Evolutionary conservation across 1,284 basidiomycete species (phyloP).

Genomic region (Papiliotrema fonsecae): DNA sequence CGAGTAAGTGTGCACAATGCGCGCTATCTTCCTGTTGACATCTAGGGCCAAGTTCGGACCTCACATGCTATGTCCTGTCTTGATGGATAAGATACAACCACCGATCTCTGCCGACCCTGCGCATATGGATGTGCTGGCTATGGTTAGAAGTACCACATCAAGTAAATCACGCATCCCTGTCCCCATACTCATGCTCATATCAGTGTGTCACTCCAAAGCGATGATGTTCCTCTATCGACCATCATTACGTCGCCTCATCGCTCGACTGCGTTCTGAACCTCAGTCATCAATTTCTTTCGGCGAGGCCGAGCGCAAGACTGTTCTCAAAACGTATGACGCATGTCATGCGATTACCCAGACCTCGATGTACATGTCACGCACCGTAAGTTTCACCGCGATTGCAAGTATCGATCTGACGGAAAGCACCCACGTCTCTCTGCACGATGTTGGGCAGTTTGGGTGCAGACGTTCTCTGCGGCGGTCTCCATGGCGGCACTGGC

Average conservation of each 20-base stretch:
- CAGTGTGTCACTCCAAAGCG: conserved; percentile 38
- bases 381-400: conserved; percentile 9
- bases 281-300: conserved; percentile 15
- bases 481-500: conserved; percentile 40
- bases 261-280: conserved; percentile 19
- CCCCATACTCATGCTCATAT: conserved; percentile 10
- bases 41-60: conserved; percentile 7
- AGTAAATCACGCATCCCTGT: conserved; percentile 7
- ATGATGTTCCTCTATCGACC: conserved; percentile 39
- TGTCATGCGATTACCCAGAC: conserved; percentile 28
- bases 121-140: conserved; percentile 10
- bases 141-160: conserved; percentile 23
- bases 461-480: conserved; percentile 39
- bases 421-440: conserved; percentile 33
- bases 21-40: background rate
- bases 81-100: conserved; percentile 26
- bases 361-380: conserved; percentile 30
- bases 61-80: conserved; percentile 27
- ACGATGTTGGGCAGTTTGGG: conserved; percentile 37
- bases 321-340: conserved; percentile 28
- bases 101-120: conserved; percentile 14
- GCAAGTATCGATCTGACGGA: background rate
- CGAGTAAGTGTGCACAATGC: conserved; percentile 16
- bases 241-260: conserved; percentile 32
- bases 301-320: conserved; percentile 23